A percentile compares a stretch with the other conserved stretches of the same genome.
Evolutionary conservation across 257 asterid species (phyloP).

Genomic region (Coffea canephora): DNA sequence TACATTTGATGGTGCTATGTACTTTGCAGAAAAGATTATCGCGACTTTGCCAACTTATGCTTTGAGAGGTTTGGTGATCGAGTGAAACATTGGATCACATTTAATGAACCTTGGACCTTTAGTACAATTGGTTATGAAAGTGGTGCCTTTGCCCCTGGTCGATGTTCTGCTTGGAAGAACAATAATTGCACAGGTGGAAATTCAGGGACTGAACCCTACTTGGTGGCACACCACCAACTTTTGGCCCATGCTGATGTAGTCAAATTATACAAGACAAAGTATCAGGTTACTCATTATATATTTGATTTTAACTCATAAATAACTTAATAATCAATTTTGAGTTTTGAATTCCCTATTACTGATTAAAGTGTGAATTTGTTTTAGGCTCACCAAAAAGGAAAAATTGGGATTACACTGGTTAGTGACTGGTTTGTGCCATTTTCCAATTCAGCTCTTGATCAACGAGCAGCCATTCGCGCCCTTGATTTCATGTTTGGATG

Average conservation of each 20-base stretch:
- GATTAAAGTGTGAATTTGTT: not conserved
- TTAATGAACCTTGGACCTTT: too few species aligned
- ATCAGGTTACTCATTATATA: slow-evolving; percentile 41
- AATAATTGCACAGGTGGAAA: slow-evolving; percentile 41
- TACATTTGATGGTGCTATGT: too few species aligned
- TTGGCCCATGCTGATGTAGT: slow-evolving; percentile 45
- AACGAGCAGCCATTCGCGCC: slow-evolving; percentile 43
- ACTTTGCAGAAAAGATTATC: too few species aligned
- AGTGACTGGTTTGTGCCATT: slow-evolving; percentile 36
- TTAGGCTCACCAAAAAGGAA: slow-evolving; percentile 10
- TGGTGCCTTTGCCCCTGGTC: too few species aligned
- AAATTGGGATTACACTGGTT: slow-evolving; percentile 15
- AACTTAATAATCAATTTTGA: too few species aligned
- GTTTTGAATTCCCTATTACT: not conserved
- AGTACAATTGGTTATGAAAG: too few species aligned
- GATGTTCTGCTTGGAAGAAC: slow-evolving; percentile 11
- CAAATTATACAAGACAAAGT: slow-evolving; percentile 37
- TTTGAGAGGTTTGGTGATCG: too few species aligned
- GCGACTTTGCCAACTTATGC: too few species aligned
- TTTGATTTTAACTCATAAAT: slow-evolving; percentile 8
- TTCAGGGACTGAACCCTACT: slow-evolving; percentile 56
- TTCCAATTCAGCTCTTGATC: slow-evolving; percentile 26
- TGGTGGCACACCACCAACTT: slow-evolving; percentile 46
- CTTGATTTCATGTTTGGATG: not conserved
- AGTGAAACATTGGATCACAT: too few species aligned